phyloP scores from a whole-genome alignment of 2,329 filamentous ascomycete species.

The Dryadomyces quercivorus region DNA sequence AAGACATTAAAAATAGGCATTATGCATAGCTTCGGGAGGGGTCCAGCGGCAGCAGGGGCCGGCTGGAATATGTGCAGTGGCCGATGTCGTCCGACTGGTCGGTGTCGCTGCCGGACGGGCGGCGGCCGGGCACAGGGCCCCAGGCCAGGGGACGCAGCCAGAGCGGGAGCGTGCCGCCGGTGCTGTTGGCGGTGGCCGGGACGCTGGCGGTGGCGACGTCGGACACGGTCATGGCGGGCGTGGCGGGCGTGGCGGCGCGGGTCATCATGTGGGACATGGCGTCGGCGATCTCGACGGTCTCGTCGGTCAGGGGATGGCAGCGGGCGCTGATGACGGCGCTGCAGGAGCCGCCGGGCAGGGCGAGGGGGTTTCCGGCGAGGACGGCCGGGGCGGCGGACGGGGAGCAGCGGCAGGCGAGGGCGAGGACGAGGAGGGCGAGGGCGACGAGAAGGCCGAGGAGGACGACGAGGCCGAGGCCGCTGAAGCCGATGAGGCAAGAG shows the following conservation, averaged over 20 bases:
- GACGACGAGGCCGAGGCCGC: conserved; percentile 27
- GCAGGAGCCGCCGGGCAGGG: conserved; percentile 33
- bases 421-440: conserved; percentile 22
- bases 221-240: neutral
- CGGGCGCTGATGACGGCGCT: conserved; percentile 38
- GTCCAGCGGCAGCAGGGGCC: conserved; percentile 21
- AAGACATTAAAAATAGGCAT: neutral
- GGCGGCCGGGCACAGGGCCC: conserved; percentile 26
- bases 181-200: conserved; percentile 10
- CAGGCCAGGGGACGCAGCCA: conserved; percentile 27
- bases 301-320: conserved; percentile 27
- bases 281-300: conserved; percentile 10
- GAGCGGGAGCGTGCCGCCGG: conserved; percentile 14
- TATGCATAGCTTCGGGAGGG: conserved; percentile 26
- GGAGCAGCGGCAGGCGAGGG: conserved; percentile 28
- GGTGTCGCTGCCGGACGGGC: conserved; percentile 1
- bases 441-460: conserved; percentile 27
- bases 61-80: conserved; percentile 31
- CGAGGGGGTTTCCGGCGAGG: conserved; percentile 34
- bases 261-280: neutral
- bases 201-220: too few species aligned
- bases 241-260: neutral
- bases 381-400: conserved; percentile 21
- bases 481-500: conserved; percentile 30
- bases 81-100: conserved; percentile 16